These are phyloP conservation scores for Lathyrus tuberosus DNA, from an alignment of 306 rosid species.

Conservation along the genomic window DNA sequence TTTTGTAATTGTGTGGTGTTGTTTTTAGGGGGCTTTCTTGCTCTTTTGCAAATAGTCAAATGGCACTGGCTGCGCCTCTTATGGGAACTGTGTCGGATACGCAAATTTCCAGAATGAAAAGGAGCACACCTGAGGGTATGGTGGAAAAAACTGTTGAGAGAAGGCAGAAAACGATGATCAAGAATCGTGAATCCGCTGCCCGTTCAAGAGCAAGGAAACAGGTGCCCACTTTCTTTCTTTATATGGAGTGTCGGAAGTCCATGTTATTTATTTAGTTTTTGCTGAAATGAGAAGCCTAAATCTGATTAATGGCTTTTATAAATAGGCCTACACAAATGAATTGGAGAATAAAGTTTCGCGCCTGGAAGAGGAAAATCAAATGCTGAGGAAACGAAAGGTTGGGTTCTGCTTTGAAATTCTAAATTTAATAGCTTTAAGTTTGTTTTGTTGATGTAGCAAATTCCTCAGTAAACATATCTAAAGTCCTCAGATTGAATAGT, in stretches of 20 bases:
- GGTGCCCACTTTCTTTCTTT: constrained; percentile 48
- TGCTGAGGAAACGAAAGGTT: constrained; percentile 90
- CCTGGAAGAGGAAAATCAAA: constrained; percentile 92
- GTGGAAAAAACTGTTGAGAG: constrained; percentile 91
- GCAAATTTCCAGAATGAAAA: constrained; percentile 77
- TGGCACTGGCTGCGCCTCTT: constrained; percentile 67
- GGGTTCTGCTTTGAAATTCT: constrained; percentile 42
- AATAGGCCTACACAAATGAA: constrained; percentile 94
- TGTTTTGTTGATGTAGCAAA: constrained; percentile 24
- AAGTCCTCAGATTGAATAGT: constrained; percentile 10
- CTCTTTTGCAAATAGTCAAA: constrained; percentile 66
- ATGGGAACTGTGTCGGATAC: constrained; percentile 80
- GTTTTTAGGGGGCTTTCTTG: no score
- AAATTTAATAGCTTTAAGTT: constrained; percentile 5
- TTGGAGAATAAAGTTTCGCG: constrained; percentile 90
- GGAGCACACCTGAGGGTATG: constrained; percentile 67
- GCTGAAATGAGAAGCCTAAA: neutral
- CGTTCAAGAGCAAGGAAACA: constrained; percentile 99
- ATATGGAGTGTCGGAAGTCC: neutral
- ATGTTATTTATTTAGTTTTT: constrained; percentile 8
- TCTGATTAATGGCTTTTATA: constrained; percentile 18
- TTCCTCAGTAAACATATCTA: constrained; percentile 21
- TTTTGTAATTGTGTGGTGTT: no score
- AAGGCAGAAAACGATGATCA: constrained; percentile 97
- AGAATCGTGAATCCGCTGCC: constrained; percentile 98